Conservation (phyloP, 495 filamentous ascomycete genomes). For the Penicillium psychrofluorescens region DNA sequence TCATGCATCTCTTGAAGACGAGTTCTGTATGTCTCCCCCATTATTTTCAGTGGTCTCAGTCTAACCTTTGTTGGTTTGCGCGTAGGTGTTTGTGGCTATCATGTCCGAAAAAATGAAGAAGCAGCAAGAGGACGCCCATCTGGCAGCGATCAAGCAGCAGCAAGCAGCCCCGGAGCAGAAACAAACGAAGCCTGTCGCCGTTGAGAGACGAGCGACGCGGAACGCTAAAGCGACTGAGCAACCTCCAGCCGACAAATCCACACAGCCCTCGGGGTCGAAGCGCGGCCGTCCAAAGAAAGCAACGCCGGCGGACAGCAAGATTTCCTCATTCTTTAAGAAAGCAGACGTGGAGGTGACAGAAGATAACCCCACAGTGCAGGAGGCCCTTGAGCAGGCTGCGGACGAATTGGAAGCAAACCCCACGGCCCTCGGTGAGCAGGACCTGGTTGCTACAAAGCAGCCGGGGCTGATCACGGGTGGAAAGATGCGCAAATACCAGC, state of each 20-base stretch:
- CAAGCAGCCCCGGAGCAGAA: conserved; percentile 16
- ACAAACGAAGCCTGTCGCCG: conserved; percentile 10
- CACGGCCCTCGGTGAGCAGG: conserved; percentile 63
- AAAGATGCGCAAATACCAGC: conserved; percentile 86
- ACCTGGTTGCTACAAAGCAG: conserved; percentile 73
- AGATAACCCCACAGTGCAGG: conserved; percentile 42
- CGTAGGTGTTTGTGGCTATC: conserved; percentile 42
- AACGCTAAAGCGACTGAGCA: conserved; percentile 25
- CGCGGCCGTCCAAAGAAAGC: conserved; percentile 26
- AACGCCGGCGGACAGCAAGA: conserved; percentile 28
- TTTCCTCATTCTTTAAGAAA: conserved; percentile 53
- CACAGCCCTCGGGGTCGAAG: conserved; percentile 8
- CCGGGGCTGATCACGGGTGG: conserved; percentile 80
- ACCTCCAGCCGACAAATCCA: conserved; percentile 1
- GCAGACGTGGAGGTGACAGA: conserved; percentile 46
- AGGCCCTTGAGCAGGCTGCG: conserved; percentile 48
- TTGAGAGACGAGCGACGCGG: conserved; percentile 22
- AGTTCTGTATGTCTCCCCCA: conserved; percentile 40
- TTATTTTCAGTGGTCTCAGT: not conserved
- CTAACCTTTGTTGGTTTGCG: not conserved
- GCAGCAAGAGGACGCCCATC: conserved; percentile 49
- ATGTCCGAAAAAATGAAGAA: conserved; percentile 59
- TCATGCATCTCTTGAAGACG: conserved; percentile 37
- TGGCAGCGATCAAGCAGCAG: conserved; percentile 37
- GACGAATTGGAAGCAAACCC: conserved; percentile 51